Conservation (phyloP, 192 early-diverging fungal species). For the Phlyctochytrium planicorne region DNA sequence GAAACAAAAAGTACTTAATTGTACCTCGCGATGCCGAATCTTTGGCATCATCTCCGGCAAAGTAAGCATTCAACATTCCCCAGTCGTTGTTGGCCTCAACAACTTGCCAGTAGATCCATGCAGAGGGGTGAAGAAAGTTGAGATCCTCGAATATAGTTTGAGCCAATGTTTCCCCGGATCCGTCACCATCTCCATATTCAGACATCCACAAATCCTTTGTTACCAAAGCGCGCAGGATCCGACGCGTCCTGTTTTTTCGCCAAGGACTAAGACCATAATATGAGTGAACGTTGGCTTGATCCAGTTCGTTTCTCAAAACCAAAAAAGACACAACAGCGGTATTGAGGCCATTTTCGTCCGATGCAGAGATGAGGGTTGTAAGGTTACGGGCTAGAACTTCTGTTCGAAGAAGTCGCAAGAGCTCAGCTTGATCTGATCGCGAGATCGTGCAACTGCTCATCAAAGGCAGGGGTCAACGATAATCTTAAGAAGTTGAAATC, state of each 20-base stretch:
- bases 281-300: conserved; percentile 26
- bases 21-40: no score
- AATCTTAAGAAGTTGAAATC: no score
- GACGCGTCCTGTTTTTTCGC: conserved; percentile 3
- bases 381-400: conserved; percentile 4
- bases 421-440: conserved; percentile 11
- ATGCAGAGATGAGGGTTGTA: conserved; percentile 4
- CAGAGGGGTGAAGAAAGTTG: conserved; percentile 9
- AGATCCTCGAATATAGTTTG: conserved; percentile 27
- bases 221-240: neutral
- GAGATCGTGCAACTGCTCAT: no score
- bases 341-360: conserved; percentile 16
- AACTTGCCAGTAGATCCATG: conserved; percentile 28
- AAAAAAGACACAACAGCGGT: neutral
- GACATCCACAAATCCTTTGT: conserved; percentile 20
- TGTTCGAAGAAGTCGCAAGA: conserved; percentile 5
- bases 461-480: no score
- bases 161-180: conserved; percentile 13
- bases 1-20: no score
- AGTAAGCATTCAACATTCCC: conserved; percentile 19
- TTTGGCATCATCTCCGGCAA: neutral
- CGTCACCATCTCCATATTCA: conserved; percentile 28
- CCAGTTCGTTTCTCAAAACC: neutral
- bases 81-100: conserved; percentile 12
- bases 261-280: neutral